Conservation (phyloP, 2,329 filamentous ascomycete species). For the Chaetoscypha palmicola region DNA sequence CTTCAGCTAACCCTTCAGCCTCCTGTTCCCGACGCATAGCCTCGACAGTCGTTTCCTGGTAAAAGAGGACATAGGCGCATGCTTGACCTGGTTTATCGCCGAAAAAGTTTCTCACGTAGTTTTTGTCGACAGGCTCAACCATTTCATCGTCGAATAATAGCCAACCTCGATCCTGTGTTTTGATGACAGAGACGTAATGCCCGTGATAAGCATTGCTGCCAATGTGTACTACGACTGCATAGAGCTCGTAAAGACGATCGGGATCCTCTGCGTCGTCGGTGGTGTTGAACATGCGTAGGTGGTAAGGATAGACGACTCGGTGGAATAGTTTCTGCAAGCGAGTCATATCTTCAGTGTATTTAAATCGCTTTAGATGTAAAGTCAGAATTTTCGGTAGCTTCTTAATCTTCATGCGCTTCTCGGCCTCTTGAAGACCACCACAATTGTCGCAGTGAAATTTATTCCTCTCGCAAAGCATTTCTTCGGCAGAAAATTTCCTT, state of each 20-base stretch:
- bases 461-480: slow-evolving; percentile 97
- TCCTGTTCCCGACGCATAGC: slow-evolving; percentile 72
- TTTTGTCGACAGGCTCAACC: slow-evolving; percentile 95
- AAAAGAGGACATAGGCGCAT: slow-evolving; percentile 95
- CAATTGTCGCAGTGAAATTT: slow-evolving; percentile 99
- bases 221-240: slow-evolving; percentile 95
- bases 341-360: slow-evolving; percentile 94
- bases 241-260: slow-evolving; percentile 90
- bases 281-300: slow-evolving; percentile 94
- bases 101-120: slow-evolving; percentile 95
- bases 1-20: slow-evolving; percentile 58
- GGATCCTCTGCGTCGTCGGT: slow-evolving; percentile 92
- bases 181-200: slow-evolving; percentile 96
- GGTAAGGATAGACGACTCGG: slow-evolving; percentile 92
- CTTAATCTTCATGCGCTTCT: slow-evolving; percentile 99
- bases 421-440: slow-evolving; percentile 90
- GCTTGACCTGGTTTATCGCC: slow-evolving; percentile 86
- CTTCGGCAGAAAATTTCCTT: slow-evolving; percentile 92
- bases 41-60: slow-evolving; percentile 78
- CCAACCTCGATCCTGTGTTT: slow-evolving; percentile 94
- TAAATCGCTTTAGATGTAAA: slow-evolving; percentile 92
- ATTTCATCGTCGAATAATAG: slow-evolving; percentile 96
- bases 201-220: slow-evolving; percentile 95
- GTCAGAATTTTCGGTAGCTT: slow-evolving; percentile 84
- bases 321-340: slow-evolving; percentile 94